These are phyloP conservation scores for Chara braunii DNA, from an alignment of 139 green algal species.

Conservation along the genomic window DNA sequence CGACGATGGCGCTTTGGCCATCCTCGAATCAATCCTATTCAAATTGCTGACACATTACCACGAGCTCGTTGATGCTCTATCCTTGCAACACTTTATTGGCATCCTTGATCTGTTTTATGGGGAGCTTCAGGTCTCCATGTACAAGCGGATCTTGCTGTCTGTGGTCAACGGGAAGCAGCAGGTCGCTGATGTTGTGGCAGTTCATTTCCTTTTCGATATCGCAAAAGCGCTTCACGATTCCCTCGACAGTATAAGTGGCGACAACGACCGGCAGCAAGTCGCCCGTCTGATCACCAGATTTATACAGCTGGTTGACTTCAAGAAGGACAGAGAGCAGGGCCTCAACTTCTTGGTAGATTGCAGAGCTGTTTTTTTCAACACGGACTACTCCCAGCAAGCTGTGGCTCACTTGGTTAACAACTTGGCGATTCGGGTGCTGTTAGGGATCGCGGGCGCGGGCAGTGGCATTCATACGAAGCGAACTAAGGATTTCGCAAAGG, in stretches of 20 bases:
- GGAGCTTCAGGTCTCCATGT: neutral
- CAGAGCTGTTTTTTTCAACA: conserved; percentile 7
- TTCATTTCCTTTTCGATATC: neutral
- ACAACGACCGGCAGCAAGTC: conserved; percentile 6
- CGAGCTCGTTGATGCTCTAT: neutral
- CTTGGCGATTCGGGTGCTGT: neutral
- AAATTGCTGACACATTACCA: neutral
- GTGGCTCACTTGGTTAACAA: neutral
- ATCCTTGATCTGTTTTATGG: neutral
- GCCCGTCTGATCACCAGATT: neutral
- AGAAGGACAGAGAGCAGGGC: neutral
- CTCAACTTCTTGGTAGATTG: conserved; percentile 7
- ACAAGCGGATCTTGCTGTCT: neutral
- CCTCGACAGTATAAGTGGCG: neutral
- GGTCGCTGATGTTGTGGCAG: neutral
- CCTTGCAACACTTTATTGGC: neutral
- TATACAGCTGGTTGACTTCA: neutral
- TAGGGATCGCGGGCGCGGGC: neutral
- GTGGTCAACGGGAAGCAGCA: neutral
- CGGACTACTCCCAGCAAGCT: neutral
- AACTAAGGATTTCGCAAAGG: neutral
- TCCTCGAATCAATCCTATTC: neutral
- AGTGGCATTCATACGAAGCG: conserved; percentile 6
- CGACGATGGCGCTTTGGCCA: neutral
- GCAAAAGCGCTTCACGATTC: conserved; percentile 11